Evolutionary conservation across 305 asterid species (phyloP).

Genomic region (Solanum hybrid): DNA sequence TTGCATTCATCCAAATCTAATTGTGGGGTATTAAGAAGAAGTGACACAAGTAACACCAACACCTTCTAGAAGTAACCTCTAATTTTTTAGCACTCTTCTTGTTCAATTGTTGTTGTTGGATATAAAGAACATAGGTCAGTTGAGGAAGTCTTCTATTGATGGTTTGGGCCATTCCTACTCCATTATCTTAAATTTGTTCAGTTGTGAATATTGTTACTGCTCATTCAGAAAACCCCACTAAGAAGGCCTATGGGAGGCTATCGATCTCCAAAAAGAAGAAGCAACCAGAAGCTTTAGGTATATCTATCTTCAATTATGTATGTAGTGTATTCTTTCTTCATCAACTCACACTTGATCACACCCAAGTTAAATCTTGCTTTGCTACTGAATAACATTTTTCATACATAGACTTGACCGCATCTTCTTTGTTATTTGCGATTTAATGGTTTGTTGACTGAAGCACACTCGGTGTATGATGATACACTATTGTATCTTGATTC

Average conservation of each 20-base stretch:
- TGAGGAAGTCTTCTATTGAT: background rate
- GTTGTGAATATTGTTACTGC: no score
- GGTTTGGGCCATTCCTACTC: background rate
- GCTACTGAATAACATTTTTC: background rate
- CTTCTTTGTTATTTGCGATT: no score
- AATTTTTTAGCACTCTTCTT: no score
- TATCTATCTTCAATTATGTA: no score
- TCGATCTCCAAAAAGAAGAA: background rate
- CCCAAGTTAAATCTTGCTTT: conserved; percentile 4
- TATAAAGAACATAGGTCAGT: fast-evolving
- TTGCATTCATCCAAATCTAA: conserved; percentile 65
- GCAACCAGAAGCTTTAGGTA: background rate
- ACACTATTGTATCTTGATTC: background rate
- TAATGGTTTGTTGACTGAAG: background rate
- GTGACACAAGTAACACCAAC: background rate
- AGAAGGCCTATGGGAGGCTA: background rate
- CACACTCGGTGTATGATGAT: background rate
- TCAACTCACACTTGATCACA: background rate
- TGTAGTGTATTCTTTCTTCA: background rate
- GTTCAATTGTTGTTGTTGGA: background rate
- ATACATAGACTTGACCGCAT: background rate
- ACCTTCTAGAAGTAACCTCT: background rate
- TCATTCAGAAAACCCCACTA: background rate
- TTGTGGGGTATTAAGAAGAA: background rate
- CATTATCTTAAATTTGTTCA: no score